Evolutionary conservation across 805 yeast species (phyloP), one percentile per base, ranked within the genome.

Genomic region (Candida verbasci): DNA sequence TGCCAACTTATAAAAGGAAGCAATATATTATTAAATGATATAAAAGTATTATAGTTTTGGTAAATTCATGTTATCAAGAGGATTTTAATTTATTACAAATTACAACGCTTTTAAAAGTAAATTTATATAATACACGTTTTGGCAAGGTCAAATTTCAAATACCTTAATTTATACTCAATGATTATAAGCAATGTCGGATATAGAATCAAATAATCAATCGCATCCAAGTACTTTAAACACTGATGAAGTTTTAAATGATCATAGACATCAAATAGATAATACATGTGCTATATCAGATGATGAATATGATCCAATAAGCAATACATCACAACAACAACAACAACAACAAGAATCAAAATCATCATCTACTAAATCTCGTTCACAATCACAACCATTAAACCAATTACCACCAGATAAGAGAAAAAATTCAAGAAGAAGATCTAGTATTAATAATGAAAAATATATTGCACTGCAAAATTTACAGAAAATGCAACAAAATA

Each of bases 171-270:
- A 6, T 6, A 11, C 26, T 15, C 28, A 14, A 25, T 25, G 28
- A 25, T 25, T 15, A 14, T 25, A 12, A 25, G 17, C 28, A 5
- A 66, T 66, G 72, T 65, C 70, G 31, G 72, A 66, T 49, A 48
- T 57, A 30, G 71, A 65, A 47, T 59, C 65, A 43, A 53, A 58
- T 20, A 51, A 47, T 16, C 51, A 60, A n/a, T 50, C 59, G 12
- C 42, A 50, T 48, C 20, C 37, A 52, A 17, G 23, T 10, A 12
- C 29, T 10, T 18, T 34, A n/a, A 31, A 31, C 17, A 30, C 40
- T 15, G 69, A 62, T 37, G 62, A 61, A 30, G 56, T 56, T 12
- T 52, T 66, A 39, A 55, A 64, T 37, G 72, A 66, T 48, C 71
- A 66, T 46, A 49, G 72, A 34, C 39, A 65, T 45, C 72, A 66